Conservation (phyloP, 345 rosid genomes). For the Cardamine occulta region DNA sequence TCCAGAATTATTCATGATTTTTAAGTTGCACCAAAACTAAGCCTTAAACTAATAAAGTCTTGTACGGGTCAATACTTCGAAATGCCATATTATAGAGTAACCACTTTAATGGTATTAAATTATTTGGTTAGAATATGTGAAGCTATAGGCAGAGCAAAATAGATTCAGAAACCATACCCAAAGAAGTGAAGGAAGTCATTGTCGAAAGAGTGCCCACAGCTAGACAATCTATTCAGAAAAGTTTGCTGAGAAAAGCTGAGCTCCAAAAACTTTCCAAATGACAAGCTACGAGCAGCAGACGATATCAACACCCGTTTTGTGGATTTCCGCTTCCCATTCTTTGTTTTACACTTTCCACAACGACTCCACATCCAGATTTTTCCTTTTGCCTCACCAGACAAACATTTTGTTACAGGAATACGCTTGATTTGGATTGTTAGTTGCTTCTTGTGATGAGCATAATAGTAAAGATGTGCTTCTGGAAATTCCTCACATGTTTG, state of each 20-base stretch:
- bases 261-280: constrained; percentile 96
- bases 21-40: constrained; percentile 15
- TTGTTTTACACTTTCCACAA: constrained; percentile 74
- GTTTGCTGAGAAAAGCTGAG: constrained; percentile 71
- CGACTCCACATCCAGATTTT: constrained; percentile 99
- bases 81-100: not conserved
- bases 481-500: constrained; percentile 64
- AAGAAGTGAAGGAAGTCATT: constrained; percentile 86
- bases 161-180: constrained; percentile 65
- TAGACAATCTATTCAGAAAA: constrained; percentile 50
- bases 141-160: constrained; percentile 15
- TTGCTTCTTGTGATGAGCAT: constrained; percentile 83
- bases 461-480: constrained; percentile 77
- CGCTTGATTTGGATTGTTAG: constrained; percentile 74
- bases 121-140: constrained; percentile 17
- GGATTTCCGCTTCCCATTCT: constrained; percentile 53
- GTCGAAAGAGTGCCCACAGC: constrained; percentile 85
- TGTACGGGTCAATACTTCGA: not conserved
- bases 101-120: not conserved
- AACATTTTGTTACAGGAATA: constrained; percentile 45
- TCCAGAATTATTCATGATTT: constrained; percentile 3
- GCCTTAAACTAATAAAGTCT: constrained; percentile 1
- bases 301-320: constrained; percentile 87
- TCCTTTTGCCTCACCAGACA: constrained; percentile 74
- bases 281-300: constrained; percentile 71